A percentile compares a stretch with the other conserved stretches of the same genome.
phyloP scores from a whole-genome alignment of 2,329 filamentous ascomycete genomes.

The Xylaria sp. region DNA sequence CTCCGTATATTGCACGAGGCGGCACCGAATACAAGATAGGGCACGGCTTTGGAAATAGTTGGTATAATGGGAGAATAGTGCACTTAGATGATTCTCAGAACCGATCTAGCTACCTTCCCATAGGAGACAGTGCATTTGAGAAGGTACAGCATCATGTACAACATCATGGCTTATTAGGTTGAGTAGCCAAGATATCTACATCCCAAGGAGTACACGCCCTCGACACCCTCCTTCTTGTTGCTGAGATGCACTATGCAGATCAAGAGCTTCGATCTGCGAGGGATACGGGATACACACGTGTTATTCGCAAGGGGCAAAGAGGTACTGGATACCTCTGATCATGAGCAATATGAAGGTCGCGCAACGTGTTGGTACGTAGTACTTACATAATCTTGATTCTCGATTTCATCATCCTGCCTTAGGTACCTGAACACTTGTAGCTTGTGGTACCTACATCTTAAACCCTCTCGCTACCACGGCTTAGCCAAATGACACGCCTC shows the following conservation, averaged over 20 bases:
- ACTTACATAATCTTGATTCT: not conserved
- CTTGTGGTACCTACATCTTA: not conserved
- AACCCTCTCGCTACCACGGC: not conserved
- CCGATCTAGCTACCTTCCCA: not conserved
- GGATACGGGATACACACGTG: slow-evolving; percentile 6
- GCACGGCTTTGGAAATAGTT: not conserved
- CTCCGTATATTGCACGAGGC: not conserved
- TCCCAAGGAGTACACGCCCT: not conserved
- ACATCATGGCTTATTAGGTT: not conserved
- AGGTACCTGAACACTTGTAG: not conserved
- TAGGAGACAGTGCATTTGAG: not conserved
- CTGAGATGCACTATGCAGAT: slow-evolving; percentile 7
- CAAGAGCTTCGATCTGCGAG: slow-evolving; percentile 12
- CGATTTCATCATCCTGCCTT: not conserved
- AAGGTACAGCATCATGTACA: slow-evolving; percentile 11
- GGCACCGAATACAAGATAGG: not conserved
- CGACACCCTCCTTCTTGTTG: not conserved
- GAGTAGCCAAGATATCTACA: not conserved
- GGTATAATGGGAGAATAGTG: not conserved
- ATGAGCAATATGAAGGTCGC: not conserved
- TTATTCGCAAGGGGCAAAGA: slow-evolving; percentile 2
- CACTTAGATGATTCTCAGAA: not conserved
- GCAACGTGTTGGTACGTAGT: not conserved
- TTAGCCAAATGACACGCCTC: too few relatives aligned
- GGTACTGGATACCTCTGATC: not conserved